A percentile compares a stretch with the other conserved stretches of the same genome.
These are phyloP conservation scores for Microascus cirrosus DNA, from an alignment of 2,329 filamentous ascomycete genomes.

Conservation along the genomic window DNA sequence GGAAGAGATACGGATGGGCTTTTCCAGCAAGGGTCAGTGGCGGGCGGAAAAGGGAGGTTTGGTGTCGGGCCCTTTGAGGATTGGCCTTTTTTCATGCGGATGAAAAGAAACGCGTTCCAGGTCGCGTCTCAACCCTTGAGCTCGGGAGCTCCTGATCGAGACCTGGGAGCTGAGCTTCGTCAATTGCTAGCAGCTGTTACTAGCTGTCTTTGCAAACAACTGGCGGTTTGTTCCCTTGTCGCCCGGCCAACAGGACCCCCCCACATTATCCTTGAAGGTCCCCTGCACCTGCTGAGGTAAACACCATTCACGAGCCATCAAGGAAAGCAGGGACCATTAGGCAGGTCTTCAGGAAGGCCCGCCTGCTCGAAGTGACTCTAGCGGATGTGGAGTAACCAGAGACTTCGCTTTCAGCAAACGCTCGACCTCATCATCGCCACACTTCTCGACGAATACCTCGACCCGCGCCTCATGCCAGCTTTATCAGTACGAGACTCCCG, in stretches of 20 bases:
- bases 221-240: background rate
- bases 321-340: background rate
- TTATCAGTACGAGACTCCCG: conserved; percentile 20
- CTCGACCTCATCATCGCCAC: conserved; percentile 22
- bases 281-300: conserved; percentile 2
- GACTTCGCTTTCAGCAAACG: conserved; percentile 18
- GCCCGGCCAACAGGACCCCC: background rate
- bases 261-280: background rate
- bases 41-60: background rate
- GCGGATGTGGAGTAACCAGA: conserved; percentile 3
- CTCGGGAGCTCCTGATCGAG: background rate
- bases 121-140: conserved; percentile 3
- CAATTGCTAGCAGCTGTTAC: background rate
- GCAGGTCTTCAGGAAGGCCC: background rate
- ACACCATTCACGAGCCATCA: background rate
- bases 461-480: conserved; percentile 33
- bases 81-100: conserved; percentile 3
- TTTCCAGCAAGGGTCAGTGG: background rate
- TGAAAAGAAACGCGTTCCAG: conserved; percentile 6
- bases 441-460: conserved; percentile 16
- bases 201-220: background rate
- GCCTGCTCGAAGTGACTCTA: background rate
- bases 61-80: background rate
- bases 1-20: background rate
- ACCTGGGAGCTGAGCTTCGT: background rate